Evolutionary conservation across 1,284 basidiomycete species (phyloP), one percentile per base, ranked within the genome.

Genomic region (Papiliotrema terrestris): DNA sequence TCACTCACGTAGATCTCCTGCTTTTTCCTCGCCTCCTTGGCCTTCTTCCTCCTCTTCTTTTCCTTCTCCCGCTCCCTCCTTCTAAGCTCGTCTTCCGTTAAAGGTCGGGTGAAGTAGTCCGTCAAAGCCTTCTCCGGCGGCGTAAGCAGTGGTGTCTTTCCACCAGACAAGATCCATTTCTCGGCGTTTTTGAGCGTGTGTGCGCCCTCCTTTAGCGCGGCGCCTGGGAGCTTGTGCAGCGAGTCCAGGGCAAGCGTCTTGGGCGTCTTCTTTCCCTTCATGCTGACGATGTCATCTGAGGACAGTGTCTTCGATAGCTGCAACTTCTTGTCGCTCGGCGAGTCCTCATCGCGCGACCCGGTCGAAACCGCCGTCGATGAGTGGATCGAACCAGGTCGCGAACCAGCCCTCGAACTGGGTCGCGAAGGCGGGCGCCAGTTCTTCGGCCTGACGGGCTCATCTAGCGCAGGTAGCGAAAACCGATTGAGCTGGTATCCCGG

Each of bases 1-100:
- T 20, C 8, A 80, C 86, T 61, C 67, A 88, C 87, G 71, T 83
- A 91, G 54, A 89, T 82, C 73, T 89, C 86, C 13, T 87, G 85
- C 74, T 86, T 86, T 77, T 84, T 87, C 66, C 87, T 80, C 74
- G 86, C 87, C 63, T 79, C 78, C 63, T 80, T 80, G 8, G 70
- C 73, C 72, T 78, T 79, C 63, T 74, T 76, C 45, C 77, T 66
- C 32, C 68, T 66, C 57, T 72, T 72, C 71, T 78, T 78, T 66
- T 80, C 78, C 58, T 80, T 81, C 62, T 82, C 81, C 71, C 82
- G 80, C 60, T 80, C 81, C 52, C 78, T 77, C 56, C 74, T 67
- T 55, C 70, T 68, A 39, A 73, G 69, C 63, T 80, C 76, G 56
- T 75, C 79, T 51, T 79, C 77, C 9, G 69, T 74, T 61, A 75